These are phyloP conservation scores for Hypomyces perniciosus DNA, from an alignment of 2,329 filamentous ascomycete genomes.

Conservation along the genomic window DNA sequence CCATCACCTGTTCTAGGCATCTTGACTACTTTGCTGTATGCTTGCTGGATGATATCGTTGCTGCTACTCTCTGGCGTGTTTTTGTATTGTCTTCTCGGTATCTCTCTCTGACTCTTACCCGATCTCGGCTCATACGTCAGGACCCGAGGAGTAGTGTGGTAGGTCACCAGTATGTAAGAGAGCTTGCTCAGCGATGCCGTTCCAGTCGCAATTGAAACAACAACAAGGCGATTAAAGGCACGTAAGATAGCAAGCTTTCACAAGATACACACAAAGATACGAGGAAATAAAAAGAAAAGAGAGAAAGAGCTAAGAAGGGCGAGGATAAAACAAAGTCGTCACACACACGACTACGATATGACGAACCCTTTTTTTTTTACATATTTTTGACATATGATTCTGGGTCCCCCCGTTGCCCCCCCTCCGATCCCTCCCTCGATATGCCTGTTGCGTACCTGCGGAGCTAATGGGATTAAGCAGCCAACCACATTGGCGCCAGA, in stretches of 20 bases:
- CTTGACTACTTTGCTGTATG: conserved; percentile 7
- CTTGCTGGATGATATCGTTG: neutral
- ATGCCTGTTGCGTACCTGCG: neutral
- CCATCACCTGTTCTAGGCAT: conserved; percentile 30
- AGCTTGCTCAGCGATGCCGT: neutral
- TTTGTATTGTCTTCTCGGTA: neutral
- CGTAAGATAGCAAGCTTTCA: neutral
- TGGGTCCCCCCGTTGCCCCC: conserved; percentile 1
- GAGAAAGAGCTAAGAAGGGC: conserved; percentile 4
- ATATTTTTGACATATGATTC: conserved; percentile 15
- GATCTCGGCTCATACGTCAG: neutral
- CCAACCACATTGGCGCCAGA: conserved; percentile 4
- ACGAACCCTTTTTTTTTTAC: conserved; percentile 7
- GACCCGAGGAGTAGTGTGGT: too few species aligned
- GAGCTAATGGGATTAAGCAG: neutral
- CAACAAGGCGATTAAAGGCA: too few species aligned
- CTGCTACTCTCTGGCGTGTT: neutral
- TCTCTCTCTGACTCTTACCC: neutral
- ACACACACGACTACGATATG: conserved; percentile 14
- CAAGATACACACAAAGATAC: neutral
- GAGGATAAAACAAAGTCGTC: conserved; percentile 5
- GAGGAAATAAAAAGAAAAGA: conserved; percentile 8
- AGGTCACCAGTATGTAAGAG: too few species aligned
- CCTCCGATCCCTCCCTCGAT: neutral
- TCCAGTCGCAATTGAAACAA: neutral